Evolutionary conservation across 2,329 filamentous ascomycete genomes (phyloP).

Genomic region (Fusarium sp.): DNA sequence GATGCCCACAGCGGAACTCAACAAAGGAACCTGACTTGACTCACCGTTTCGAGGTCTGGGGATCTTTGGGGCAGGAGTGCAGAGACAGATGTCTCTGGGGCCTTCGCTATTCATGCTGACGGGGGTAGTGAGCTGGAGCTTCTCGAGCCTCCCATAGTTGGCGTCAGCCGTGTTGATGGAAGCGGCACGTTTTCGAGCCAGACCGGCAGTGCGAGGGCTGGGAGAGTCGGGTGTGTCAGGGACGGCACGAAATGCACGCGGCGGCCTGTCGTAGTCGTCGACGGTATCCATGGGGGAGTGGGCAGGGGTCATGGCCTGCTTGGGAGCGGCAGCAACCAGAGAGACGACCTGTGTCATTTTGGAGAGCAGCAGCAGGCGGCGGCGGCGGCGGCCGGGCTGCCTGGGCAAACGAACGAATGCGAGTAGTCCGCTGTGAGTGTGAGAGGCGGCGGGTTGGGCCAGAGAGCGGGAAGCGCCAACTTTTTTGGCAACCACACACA

Average conservation of each 20-base stretch:
- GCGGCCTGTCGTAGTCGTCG: constrained; percentile 38
- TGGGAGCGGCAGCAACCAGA: constrained; percentile 34
- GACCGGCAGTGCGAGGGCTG: constrained; percentile 39
- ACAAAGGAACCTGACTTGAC: constrained; percentile 46
- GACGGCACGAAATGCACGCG: constrained; percentile 33
- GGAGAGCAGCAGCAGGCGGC: not conserved
- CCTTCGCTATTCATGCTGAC: constrained; percentile 46
- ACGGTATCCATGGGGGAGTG: constrained; percentile 42
- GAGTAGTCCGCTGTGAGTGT: constrained; percentile 13
- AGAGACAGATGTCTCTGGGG: constrained; percentile 66
- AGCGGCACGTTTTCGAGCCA: constrained; percentile 58
- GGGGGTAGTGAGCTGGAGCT: constrained; percentile 46
- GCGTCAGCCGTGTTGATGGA: constrained; percentile 60
- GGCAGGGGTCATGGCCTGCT: constrained; percentile 43
- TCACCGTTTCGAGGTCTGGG: constrained; percentile 70
- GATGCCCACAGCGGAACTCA: constrained; percentile 5
- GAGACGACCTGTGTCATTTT: constrained; percentile 48
- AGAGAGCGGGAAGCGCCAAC: constrained; percentile 3
- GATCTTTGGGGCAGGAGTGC: constrained; percentile 68
- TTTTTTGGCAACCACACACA: not conserved
- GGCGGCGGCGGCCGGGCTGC: not conserved
- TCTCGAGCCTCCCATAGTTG: constrained; percentile 52
- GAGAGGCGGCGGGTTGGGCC: constrained; percentile 11
- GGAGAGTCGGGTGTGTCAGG: constrained; percentile 43
- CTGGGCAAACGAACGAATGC: constrained; percentile 38